A percentile compares a stretch with the other conserved stretches of the same genome.
Conservation (phyloP, 495 filamentous ascomycete species). For the Penicillium desertorum region DNA sequence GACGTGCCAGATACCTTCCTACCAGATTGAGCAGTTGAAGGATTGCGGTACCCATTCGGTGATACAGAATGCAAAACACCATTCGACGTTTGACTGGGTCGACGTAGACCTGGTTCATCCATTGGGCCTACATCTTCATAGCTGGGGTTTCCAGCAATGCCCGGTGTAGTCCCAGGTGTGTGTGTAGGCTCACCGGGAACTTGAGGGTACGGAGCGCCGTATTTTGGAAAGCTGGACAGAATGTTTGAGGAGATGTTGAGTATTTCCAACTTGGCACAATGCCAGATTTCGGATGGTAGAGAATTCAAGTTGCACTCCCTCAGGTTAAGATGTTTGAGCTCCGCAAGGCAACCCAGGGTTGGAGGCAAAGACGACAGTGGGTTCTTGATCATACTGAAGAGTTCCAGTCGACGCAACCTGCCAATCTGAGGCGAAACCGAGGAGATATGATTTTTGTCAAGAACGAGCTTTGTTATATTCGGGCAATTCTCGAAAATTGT, state of each 20-base stretch:
- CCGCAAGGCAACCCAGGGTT: conserved; percentile 80
- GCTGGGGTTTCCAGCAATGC: conserved; percentile 58
- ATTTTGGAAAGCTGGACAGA: conserved; percentile 84
- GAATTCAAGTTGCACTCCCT: conserved; percentile 88
- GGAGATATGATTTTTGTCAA: conserved; percentile 95
- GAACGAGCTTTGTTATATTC: conserved; percentile 77
- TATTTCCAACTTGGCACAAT: conserved; percentile 80
- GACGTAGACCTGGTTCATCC: conserved; percentile 61
- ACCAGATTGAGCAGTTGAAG: conserved; percentile 75
- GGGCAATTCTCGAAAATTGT: conserved; percentile 82
- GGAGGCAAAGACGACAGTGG: conserved; percentile 75
- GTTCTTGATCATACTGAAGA: conserved; percentile 93
- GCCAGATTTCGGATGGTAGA: conserved; percentile 91
- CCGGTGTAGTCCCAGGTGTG: conserved; percentile 55
- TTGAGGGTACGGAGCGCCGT: conserved; percentile 60
- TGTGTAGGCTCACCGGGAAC: conserved; percentile 50
- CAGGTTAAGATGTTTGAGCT: conserved; percentile 81
- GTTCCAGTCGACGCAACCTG: conserved; percentile 76
- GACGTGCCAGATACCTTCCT: conserved; percentile 85
- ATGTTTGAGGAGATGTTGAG: conserved; percentile 96
- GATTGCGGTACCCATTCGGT: conserved; percentile 69
- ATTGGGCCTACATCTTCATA: conserved; percentile 74
- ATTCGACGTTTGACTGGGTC: conserved; percentile 81
- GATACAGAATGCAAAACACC: conserved; percentile 71
- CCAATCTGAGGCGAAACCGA: conserved; percentile 82